Evolutionary conservation across 768 basidiomycete species (phyloP).

Genomic region (Harrya chromipes): DNA sequence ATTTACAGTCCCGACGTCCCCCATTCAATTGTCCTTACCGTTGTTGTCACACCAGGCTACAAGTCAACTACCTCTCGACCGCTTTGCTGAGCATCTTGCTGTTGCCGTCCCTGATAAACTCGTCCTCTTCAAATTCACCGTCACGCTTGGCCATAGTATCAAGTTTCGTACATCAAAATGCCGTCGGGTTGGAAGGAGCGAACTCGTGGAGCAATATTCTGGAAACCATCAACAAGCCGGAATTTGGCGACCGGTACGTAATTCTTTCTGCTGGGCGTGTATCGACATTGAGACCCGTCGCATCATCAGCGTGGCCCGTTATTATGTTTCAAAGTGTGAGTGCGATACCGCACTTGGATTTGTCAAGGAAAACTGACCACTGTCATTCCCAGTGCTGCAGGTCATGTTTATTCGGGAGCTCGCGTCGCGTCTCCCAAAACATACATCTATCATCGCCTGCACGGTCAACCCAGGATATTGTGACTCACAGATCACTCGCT

Average conservation of each 20-base stretch:
- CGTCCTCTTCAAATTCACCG: constrained; percentile 19
- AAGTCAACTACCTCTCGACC: constrained; percentile 36
- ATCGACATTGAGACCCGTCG: not conserved
- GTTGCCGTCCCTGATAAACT: constrained; percentile 31
- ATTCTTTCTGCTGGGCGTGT: not conserved
- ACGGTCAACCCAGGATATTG: constrained; percentile 32
- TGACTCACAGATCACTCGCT: constrained; percentile 26
- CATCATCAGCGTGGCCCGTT: constrained; percentile 15
- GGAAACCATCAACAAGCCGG: constrained; percentile 19
- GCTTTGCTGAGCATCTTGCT: constrained; percentile 33
- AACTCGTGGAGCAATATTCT: constrained; percentile 20
- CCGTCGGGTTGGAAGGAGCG: not conserved
- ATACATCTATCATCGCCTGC: constrained; percentile 18
- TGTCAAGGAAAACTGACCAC: not conserved
- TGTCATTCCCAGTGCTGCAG: constrained; percentile 23
- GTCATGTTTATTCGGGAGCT: constrained; percentile 36
- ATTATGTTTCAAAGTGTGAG: constrained; percentile 27
- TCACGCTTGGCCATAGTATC: constrained; percentile 31
- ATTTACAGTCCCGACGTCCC: constrained; percentile 3
- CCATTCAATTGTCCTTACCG: not conserved
- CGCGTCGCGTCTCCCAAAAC: constrained; percentile 22
- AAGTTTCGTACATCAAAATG: constrained; percentile 27
- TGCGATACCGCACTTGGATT: not conserved
- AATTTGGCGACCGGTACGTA: constrained; percentile 22
- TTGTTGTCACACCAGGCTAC: constrained; percentile 24